Evolutionary conservation across 805 yeast species (phyloP).

Genomic region (Lachancea lanzarotensis): DNA sequence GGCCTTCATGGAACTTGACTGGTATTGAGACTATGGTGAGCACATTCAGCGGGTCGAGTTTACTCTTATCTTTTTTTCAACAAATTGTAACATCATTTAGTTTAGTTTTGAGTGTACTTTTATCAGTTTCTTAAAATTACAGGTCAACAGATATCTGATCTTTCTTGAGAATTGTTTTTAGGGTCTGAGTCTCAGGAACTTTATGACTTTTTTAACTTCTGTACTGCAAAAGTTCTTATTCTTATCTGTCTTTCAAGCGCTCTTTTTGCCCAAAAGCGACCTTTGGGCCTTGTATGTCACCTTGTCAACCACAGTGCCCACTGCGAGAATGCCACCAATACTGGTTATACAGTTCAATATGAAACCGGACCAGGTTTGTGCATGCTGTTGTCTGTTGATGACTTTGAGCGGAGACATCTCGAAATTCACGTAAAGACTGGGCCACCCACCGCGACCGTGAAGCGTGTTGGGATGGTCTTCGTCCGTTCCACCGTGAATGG

Average conservation of each 20-base stretch:
- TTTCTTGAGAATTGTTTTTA: too few relatives aligned
- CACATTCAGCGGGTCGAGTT: not conserved
- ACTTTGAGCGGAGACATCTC: conserved; percentile 92
- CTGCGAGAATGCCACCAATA: conserved; percentile 88
- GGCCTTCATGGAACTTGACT: too few relatives aligned
- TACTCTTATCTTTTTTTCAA: too few relatives aligned
- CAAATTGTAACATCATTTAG: too few relatives aligned
- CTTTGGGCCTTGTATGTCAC: conserved; percentile 85
- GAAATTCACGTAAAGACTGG: conserved; percentile 81
- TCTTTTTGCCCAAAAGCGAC: conserved; percentile 40
- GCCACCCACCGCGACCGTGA: conserved; percentile 80
- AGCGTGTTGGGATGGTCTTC: conserved; percentile 83
- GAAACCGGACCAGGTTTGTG: conserved; percentile 76
- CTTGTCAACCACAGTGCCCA: conserved; percentile 82
- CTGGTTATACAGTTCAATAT: conserved; percentile 78
- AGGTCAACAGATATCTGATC: not conserved
- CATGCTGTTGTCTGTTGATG: conserved; percentile 65
- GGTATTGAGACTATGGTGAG: too few relatives aligned
- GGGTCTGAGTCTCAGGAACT: too few relatives aligned
- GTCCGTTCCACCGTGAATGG: conserved; percentile 80
- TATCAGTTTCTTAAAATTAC: not conserved
- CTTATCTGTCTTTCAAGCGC: conserved; percentile 9
- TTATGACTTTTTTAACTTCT: too few relatives aligned
- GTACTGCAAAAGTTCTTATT: too few relatives aligned
- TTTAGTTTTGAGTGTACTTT: not conserved